Base-by-base conservation (phyloP, 495 filamentous ascomycete genomes). In the Penicillium ochrochloron region DNA sequence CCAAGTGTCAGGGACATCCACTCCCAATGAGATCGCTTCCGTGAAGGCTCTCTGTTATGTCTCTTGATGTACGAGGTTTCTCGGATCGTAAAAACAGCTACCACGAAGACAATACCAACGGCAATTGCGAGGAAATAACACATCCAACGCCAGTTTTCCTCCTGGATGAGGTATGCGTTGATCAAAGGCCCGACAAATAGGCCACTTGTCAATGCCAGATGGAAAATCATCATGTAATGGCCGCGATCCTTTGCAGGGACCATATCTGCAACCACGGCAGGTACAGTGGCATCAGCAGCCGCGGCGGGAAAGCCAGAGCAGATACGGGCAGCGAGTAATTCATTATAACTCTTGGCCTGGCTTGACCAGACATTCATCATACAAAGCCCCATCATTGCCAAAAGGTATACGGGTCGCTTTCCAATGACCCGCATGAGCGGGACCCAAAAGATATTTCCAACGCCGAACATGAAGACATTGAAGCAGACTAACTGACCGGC, bases 151-250 rank as follows among this genome's bases (percentile, higher is more conserved):
- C 74, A 76, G 17, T 68, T 41, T 35, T 70, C 35, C 23, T 73
- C 63, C 54, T 76, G 74, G 0, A 73, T 70, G 2, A 76, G 64
- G 29, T 73, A 74, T 0, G 74, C 74, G 33, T 72, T 74, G 66
- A 76, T 76, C 46, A 77, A 56, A 5, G 75, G 75, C 1, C 75
- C 75, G 21, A 77, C 27, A 10, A 77, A 77, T 29, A 75, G 56
- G 3, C 75, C 75, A 5, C 62, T 58, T 2, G 71, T 74, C 58
- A 77, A 59, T 2, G 73, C 73, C 7, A 77, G 50, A 33, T 77
- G 73, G 59, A 77, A 77, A 35, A 77, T 67, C 75, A 77, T 77
- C 60, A 76, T 64, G 48, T 70, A 74, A 46, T 76, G 74, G 11
- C 74, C 74, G 6, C 74, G 70, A n/a, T 77, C 72, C 75, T 63